Percentiles rank a stretch among this genome's conserved stretches.
phyloP scores from a whole-genome alignment of 352 stramenopile genomes.

The Globisporangium iwayamae region DNA sequence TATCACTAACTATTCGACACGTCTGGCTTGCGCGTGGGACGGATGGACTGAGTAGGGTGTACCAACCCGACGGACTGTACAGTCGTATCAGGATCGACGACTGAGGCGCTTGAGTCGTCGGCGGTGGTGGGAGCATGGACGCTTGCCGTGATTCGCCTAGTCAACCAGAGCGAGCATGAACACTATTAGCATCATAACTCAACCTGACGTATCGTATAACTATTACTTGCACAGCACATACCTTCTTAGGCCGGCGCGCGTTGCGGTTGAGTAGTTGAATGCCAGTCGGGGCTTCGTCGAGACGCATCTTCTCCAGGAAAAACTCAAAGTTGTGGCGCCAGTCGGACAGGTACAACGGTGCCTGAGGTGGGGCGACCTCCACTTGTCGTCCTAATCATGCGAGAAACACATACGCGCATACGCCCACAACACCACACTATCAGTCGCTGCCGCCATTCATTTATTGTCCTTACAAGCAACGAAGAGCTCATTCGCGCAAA shows the following conservation, averaged over 20 bases:
- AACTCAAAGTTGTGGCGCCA: constrained; percentile 57
- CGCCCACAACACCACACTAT: background rate
- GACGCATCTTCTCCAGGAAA: constrained; percentile 52
- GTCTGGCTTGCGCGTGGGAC: too few species aligned
- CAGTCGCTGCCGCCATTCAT: background rate
- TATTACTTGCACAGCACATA: constrained; percentile 9
- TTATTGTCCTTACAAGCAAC: background rate
- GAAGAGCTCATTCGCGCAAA: background rate
- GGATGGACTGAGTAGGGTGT: too few species aligned
- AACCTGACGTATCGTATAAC: background rate
- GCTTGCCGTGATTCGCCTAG: constrained; percentile 50
- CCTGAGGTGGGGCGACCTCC: constrained; percentile 13
- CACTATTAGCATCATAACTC: background rate
- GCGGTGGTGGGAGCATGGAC: constrained; percentile 47
- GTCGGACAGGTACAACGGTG: constrained; percentile 48
- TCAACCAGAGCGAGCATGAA: background rate
- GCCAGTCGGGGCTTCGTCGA: constrained; percentile 25
- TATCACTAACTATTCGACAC: constrained; percentile 7
- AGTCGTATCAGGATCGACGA: constrained; percentile 14
- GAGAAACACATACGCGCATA: background rate
- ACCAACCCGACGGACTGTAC: too few species aligned
- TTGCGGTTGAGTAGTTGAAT: constrained; percentile 50
- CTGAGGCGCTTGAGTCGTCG: constrained; percentile 41
- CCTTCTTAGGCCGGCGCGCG: constrained; percentile 41
- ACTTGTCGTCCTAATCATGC: constrained; percentile 11